phyloP scores from a whole-genome alignment of 257 asterid species.

The Haberlea rhodopensis region DNA sequence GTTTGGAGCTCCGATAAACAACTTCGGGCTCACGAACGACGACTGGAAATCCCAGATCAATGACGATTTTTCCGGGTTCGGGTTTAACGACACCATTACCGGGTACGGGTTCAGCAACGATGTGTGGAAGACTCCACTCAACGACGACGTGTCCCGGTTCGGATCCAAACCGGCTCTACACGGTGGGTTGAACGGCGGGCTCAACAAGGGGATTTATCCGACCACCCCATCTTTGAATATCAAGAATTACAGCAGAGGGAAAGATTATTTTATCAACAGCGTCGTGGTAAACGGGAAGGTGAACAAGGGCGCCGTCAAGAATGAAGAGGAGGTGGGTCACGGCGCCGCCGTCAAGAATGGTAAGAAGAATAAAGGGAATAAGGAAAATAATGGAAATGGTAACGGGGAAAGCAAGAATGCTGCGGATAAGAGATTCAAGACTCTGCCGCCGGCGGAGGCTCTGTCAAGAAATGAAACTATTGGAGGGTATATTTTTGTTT shows the following conservation, averaged over 20 bases:
- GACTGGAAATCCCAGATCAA: not conserved
- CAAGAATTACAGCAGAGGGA: slow-evolving; percentile 40
- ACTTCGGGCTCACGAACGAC: not conserved
- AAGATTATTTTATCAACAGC: slow-evolving; percentile 37
- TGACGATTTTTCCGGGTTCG: not conserved
- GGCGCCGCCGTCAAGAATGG: slow-evolving; percentile 44
- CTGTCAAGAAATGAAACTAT: slow-evolving; percentile 91
- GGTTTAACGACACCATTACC: slow-evolving; percentile 22
- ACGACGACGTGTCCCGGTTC: slow-evolving; percentile 35
- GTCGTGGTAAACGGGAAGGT: slow-evolving; percentile 45
- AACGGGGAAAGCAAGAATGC: slow-evolving; percentile 44
- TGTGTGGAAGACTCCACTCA: slow-evolving; percentile 48
- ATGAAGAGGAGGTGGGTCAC: slow-evolving; percentile 42
- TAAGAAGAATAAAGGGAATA: slow-evolving; percentile 55
- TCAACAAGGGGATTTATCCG: slow-evolving; percentile 73
- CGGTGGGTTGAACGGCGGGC: slow-evolving; percentile 79
- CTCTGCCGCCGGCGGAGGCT: slow-evolving; percentile 87
- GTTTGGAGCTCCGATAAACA: slow-evolving; percentile 8
- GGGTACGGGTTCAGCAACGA: slow-evolving; percentile 38
- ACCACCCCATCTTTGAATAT: slow-evolving; percentile 40
- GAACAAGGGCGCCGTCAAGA: slow-evolving; percentile 44
- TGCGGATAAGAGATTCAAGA: slow-evolving; percentile 90
- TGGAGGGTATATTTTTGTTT: slow-evolving; percentile 95
- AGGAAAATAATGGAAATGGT: slow-evolving; percentile 18
- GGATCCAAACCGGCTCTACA: slow-evolving; percentile 29